Conservation (phyloP, 1,139 yeast genomes). For the Candida pseudocylindracea region DNA sequence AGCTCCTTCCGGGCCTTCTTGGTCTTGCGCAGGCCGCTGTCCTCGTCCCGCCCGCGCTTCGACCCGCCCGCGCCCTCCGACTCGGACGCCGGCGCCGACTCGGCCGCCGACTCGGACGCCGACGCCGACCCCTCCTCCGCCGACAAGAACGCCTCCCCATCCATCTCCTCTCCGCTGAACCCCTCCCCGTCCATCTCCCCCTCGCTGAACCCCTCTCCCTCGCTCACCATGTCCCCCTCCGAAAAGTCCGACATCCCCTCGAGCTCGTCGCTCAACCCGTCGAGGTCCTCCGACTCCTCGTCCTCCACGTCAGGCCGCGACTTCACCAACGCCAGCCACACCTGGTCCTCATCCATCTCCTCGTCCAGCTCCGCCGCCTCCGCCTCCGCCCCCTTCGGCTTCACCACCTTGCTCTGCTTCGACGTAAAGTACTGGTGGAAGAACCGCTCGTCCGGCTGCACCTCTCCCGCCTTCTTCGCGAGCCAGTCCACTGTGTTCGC, state of each 20-base stretch:
- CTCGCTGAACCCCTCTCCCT: too few relatives aligned
- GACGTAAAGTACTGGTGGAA: constrained; percentile 71
- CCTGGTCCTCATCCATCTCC: constrained; percentile 54
- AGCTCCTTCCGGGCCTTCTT: constrained; percentile 12
- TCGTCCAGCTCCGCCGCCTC: constrained; percentile 10
- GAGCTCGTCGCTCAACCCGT: not conserved
- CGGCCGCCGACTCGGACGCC: not conserved
- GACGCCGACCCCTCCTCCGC: too few relatives aligned
- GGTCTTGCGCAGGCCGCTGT: constrained; percentile 7
- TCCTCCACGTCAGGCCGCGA: constrained; percentile 65
- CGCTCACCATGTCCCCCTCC: too few relatives aligned
- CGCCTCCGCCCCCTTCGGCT: constrained; percentile 5
- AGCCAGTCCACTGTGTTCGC: constrained; percentile 77
- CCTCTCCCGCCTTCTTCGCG: constrained; percentile 32
- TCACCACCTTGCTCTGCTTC: constrained; percentile 23
- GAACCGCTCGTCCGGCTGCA: constrained; percentile 77
- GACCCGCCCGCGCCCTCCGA: constrained; percentile 24
- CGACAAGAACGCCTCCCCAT: too few relatives aligned
- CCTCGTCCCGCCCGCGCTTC: constrained; percentile 15
- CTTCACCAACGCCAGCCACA: constrained; percentile 76
- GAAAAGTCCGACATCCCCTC: too few relatives aligned
- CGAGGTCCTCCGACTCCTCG: constrained; percentile 11
- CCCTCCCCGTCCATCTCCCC: too few relatives aligned
- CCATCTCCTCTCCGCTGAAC: too few relatives aligned
- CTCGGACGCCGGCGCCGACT: not conserved